These are phyloP conservation scores for Pestalotiopsis sp. DNA, from an alignment of 2,329 filamentous ascomycete species.

Conservation along the genomic window DNA sequence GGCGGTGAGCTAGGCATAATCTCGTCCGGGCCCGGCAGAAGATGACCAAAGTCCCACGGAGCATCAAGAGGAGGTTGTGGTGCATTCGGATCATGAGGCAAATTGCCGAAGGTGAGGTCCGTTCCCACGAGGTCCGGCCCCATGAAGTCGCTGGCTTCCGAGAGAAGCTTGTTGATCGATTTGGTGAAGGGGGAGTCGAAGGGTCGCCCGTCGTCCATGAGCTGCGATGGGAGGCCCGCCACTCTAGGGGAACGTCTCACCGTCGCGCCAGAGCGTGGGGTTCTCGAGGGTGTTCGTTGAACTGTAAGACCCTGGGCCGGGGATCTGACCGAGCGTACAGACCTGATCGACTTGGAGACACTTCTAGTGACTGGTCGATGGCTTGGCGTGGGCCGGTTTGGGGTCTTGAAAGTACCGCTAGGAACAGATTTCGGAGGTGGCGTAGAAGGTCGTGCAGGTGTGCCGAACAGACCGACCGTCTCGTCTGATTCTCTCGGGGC, in stretches of 20 bases:
- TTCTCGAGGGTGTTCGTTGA: slow-evolving; percentile 51
- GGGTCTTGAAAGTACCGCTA: slow-evolving; percentile 57
- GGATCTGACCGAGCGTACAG: slow-evolving; percentile 51
- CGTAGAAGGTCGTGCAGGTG: slow-evolving; percentile 50
- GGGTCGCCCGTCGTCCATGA: slow-evolving; percentile 3
- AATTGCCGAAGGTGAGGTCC: slow-evolving; percentile 18
- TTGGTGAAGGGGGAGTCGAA: slow-evolving; percentile 15
- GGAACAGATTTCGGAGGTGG: slow-evolving; percentile 52
- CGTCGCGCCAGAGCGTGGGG: slow-evolving; percentile 34
- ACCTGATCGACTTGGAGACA: slow-evolving; percentile 57
- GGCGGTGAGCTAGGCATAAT: slow-evolving; percentile 51
- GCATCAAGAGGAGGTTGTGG: slow-evolving; percentile 24
- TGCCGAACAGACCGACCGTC: slow-evolving; percentile 65
- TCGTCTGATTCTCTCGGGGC: slow-evolving; percentile 38
- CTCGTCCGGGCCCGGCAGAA: slow-evolving; percentile 45
- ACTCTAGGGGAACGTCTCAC: slow-evolving; percentile 45
- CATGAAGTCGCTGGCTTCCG: slow-evolving; percentile 50
- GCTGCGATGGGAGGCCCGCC: slow-evolving; percentile 8
- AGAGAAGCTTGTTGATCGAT: slow-evolving; percentile 63
- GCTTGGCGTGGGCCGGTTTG: slow-evolving; percentile 60
- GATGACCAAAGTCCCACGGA: slow-evolving; percentile 46
- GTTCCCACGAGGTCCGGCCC: slow-evolving; percentile 21
- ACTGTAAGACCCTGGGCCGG: slow-evolving; percentile 40
- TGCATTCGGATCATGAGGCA: slow-evolving; percentile 40
- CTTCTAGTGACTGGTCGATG: slow-evolving; percentile 63